Evolutionary conservation across 225 moss, liverwort and hornwort genomes (phyloP).

Genomic region (Takakia lepidozioides): DNA sequence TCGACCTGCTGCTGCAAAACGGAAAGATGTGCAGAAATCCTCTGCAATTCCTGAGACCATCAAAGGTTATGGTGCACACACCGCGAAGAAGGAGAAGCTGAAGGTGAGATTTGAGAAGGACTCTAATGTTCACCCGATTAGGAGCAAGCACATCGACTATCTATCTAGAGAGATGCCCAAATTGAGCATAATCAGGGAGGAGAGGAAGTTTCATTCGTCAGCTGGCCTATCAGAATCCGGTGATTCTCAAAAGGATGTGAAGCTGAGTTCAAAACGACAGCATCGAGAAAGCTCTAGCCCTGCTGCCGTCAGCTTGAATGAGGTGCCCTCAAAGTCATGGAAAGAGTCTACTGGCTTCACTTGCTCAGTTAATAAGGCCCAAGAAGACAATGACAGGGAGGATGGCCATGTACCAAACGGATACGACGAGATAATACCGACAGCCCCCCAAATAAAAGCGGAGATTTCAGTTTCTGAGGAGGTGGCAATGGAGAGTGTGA

Average conservation of each 20-base stretch:
- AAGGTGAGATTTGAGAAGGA: not conserved
- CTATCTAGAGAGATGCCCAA: not conserved
- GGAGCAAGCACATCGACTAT: too few relatives aligned
- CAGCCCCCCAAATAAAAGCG: too few relatives aligned
- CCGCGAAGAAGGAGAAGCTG: not conserved
- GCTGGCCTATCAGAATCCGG: not conserved
- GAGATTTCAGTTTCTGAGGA: too few relatives aligned
- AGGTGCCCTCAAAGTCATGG: too few relatives aligned
- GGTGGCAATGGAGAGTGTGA: too few relatives aligned
- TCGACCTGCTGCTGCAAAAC: constrained; percentile 12
- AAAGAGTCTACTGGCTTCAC: constrained; percentile 6
- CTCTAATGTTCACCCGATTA: not conserved
- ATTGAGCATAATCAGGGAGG: not conserved
- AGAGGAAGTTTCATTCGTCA: not conserved
- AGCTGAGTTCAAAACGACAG: not conserved
- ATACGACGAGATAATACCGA: too few relatives aligned
- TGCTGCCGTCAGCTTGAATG: too few relatives aligned
- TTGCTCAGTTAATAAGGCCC: constrained; percentile 17
- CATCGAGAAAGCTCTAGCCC: too few relatives aligned
- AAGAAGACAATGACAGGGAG: constrained; percentile 11
- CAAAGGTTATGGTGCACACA: not conserved
- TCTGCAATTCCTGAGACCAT: not conserved
- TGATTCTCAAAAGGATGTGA: not conserved
- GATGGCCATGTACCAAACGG: too few relatives aligned
- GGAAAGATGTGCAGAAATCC: constrained; percentile 7